Evolutionary conservation across 306 rosid species (phyloP), one percentile per base, ranked within the genome.

Genomic region (Ammopiptanthus mongolicus): DNA sequence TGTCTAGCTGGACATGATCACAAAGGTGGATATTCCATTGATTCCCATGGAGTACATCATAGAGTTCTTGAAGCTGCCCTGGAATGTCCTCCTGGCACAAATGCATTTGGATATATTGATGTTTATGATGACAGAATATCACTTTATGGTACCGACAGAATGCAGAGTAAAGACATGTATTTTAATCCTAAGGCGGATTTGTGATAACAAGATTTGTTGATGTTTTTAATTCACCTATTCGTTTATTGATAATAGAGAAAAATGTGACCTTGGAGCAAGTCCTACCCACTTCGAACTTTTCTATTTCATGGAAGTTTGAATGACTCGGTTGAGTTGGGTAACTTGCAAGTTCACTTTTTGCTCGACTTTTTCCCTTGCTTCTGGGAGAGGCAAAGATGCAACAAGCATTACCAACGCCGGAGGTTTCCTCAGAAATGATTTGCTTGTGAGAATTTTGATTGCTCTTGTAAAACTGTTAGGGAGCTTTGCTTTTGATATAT

Each of bases 41-140:
- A 95, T 80, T 90, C 97, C 46, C 87, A 85, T 47, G 99, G 99
- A 71, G 68, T 95, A 21, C 93, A 90, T 65, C 99, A 95, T 55
- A 85, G 91, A 81, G 88, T 85, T 83, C 90, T 95, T 48, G 99
- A 95, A 89, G 99, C 97, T 22, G 91, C 97, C 62, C 81, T 95
- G 21, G 97, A 95, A 73, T 95, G 97, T 76, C 97, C 97, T 73
- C 91, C 96, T 1, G 99, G 91, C 8, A 82, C 77, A 5, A 78
- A 92, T 60, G 84, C 97, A 4, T 96, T 80, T 51, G 99, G 98
- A 44, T 77, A 85, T 76, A 80, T 84, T 15, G 88, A 96, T 61
- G 96, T 84, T 31, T 96, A 90, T 69, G 76, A 81, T 55, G 96
- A 92, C 53, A 85, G 78, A 73, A 60, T 90, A 15, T 81, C 84